Base-by-base conservation (phyloP, 352 stramenopile species). In the Globisporangium parvum region DNA sequence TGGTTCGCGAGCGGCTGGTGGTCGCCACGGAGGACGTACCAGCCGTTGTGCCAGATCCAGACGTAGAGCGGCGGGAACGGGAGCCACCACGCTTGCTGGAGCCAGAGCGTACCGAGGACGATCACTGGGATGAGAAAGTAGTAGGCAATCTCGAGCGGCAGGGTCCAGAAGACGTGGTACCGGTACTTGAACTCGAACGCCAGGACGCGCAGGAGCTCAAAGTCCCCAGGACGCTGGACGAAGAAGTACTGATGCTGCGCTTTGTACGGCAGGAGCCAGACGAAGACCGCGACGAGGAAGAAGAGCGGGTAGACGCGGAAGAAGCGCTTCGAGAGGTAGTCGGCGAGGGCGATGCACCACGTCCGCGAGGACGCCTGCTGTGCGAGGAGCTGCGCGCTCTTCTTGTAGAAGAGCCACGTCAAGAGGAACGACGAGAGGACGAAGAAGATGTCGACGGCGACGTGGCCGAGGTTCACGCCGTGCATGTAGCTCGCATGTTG, bases 251-350 rank as follows among this genome's bases (percentile, higher is more conserved):
- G 62, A 0, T 57, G 55, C 47, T 73, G 45, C 41, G 64, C 49
- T 15, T 70, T 59, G 21, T 55, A 56, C 3, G 75, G 66, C n/a
- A 84, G 47, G 15, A 71, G 17, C 17, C 52, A 65, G 14, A 79
- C 41, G 9, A 74, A 39, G 26, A 70, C 47, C 6, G 70, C 71
- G 17, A 65, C 56, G 26, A 69, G 0, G 17, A 55, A 57, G 39
- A 85, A 85, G 12, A 85, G 55, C 51, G 74, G 74, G 50, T 85
- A 85, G 4, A 84, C 74, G 35, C 71, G 71, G 17, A 85, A 72
- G 47, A 85, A 76, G 0, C 71, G 74, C 45, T 80, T 80, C 28
- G 53, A 64, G 47, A 76, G 70, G 56, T 85, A 81, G 62, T 82
- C 71, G 11, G 37, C 17, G 24, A 75, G 37, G 5, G 46, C 24